Base-by-base conservation (phyloP, 192 early-diverging fungal species). In the Chytriomyces confervae region DNA sequence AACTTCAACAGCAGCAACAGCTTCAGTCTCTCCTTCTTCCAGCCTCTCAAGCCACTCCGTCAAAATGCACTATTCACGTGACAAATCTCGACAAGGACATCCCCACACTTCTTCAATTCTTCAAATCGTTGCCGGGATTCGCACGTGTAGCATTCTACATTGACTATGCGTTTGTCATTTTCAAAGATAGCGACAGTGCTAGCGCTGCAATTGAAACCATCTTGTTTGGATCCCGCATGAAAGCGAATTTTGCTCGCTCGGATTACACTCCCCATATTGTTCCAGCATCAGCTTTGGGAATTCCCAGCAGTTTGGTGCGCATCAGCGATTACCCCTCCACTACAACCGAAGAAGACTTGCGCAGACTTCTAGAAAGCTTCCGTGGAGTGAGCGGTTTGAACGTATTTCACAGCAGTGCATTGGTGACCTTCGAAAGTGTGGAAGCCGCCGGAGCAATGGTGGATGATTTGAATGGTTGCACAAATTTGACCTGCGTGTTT, bases 91-190 rank as follows among this genome's bases (percentile, higher is more conserved):
- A 86, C 48, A 79, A 74, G 6, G 77, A 77, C 48, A 81, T 82
- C 20, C 78, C 79, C 43, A 43, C 62, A 11, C 72, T 87, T 44
- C 70, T 79, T 45, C 62, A 80, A 36, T 66, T 86, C 29, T 85
- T 87, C 68, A 72, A 77, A 47, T 45, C 63, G 18, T 78, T 79
- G 61, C 69, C 76, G 6, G 86, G 86, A 3, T 87, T 87, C 72
- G 61, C 65, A 4, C 80, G 77, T 5, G 83, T 86, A 1, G 86
- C 86, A 4, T 87, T 87, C 69, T 87, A 87, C 75, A 79, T 75
- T 18, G 86, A 87, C 72, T 87, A 87, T 60, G 87, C 83, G 70
- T 87, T 87, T 62, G 81, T 87, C 44, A 81, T 79, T 53, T 87
- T 87, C 70, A 45, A 53, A 46, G 85, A 86, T 70, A 75, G 60